Base-by-base conservation (phyloP, 2,329 filamentous ascomycete genomes). In the Ceratocystis destructans region DNA sequence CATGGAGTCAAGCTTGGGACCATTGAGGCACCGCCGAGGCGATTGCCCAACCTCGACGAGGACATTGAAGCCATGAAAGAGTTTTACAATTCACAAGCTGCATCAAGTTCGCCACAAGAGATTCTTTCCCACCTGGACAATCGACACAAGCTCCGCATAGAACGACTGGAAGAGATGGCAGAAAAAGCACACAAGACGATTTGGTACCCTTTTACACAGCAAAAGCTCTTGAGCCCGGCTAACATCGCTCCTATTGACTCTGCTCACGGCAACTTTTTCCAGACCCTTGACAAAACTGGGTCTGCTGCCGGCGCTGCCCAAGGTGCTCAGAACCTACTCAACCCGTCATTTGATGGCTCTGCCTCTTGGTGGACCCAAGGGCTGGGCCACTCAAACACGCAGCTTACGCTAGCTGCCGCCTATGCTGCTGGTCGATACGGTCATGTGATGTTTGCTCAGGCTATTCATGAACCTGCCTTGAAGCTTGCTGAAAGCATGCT, bases 301-400 rank as follows among this genome's bases (percentile, higher is more conserved):
- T 12, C 31, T 7, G 12, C 44, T n/a, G 15, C 44, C 3, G 5
- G 22, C 15, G 22, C 44, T 2, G 1, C 28, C 8, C 31, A 71
- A 4, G 70, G 76, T 5, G 1, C 44, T 7, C 37, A 71, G 6
- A 71, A 76, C 10, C 72, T 84, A 2, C 75, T 90, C 0, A 80
- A 79, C 59, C 81, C 88, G 0, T 86, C 87, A 0, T 91, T 94
- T 66, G 90, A 95, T 70, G 90, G 87, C 1, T 94, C 89, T 0
- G 89, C 89, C 0, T 93, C 89, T 0, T 95, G 90, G 90, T 95
- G 90, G 90, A 95, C 90, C 0, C 90, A 95, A 74, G 90, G 90
- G 1, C 80, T 95, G 0, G 90, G 90, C 0, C 90, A 95, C 70
- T 87, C 86, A 5, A 91, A 89, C 70, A 83, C 89, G 0, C 76